A percentile compares a stretch with the other conserved stretches of the same genome.
Conservation (phyloP, 1,284 basidiomycete species). For the Sutorius eximius region DNA sequence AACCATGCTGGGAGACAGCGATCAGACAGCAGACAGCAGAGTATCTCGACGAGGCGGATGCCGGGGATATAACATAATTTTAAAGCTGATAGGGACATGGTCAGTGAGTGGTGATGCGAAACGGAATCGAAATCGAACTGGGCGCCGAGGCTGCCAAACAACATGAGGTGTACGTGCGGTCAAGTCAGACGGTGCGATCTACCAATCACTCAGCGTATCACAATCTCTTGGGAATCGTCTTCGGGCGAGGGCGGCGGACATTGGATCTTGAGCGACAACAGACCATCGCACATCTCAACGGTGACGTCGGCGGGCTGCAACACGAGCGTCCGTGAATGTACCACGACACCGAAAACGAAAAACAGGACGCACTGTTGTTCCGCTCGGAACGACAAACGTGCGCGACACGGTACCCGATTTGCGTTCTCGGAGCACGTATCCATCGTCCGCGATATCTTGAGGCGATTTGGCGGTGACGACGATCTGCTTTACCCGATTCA, state of each 20-base stretch:
- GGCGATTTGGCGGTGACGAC: constrained; percentile 46
- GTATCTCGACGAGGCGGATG: background rate
- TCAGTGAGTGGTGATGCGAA: constrained; percentile 12
- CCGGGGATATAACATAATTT: constrained; percentile 5
- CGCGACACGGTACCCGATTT: constrained; percentile 53
- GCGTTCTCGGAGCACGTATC: constrained; percentile 47
- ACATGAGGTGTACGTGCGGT: constrained; percentile 8
- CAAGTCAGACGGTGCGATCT: constrained; percentile 12
- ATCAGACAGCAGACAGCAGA: constrained; percentile 3
- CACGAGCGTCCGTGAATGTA: constrained; percentile 9
- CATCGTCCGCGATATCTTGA: constrained; percentile 37
- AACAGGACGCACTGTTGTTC: constrained; percentile 51
- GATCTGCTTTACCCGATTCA: constrained; percentile 58
- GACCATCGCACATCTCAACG: constrained; percentile 49
- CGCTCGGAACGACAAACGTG: constrained; percentile 54
- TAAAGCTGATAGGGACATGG: background rate
- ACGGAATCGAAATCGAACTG: constrained; percentile 5
- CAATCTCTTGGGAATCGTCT: constrained; percentile 27
- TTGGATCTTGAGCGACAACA: constrained; percentile 48
- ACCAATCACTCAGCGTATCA: constrained; percentile 30
- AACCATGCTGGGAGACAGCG: constrained; percentile 1
- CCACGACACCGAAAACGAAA: background rate
- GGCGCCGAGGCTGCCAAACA: background rate
- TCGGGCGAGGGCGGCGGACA: constrained; percentile 36
- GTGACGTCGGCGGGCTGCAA: constrained; percentile 47